These are phyloP conservation scores for Mortierella sp. DNA, from an alignment of 371 early-diverging fungal genomes.

Conservation along the genomic window DNA sequence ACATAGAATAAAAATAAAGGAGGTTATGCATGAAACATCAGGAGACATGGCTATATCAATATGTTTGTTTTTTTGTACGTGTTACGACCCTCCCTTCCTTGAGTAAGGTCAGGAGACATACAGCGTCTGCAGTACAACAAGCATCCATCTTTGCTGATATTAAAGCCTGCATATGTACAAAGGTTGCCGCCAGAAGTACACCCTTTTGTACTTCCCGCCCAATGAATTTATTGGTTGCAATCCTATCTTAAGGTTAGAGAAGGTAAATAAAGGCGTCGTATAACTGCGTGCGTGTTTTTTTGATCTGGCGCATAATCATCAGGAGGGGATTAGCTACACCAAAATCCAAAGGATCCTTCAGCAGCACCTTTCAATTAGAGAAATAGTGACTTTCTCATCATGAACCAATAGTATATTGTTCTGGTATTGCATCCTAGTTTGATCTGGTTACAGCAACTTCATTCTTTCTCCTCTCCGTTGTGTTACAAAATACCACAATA, in stretches of 20 bases:
- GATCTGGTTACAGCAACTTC: neutral
- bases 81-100: neutral
- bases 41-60: slow-evolving; percentile 6
- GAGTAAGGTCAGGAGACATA: no score
- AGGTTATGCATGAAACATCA: slow-evolving; percentile 20
- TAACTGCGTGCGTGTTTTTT: no score
- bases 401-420: neutral
- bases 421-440: neutral
- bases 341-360: no score
- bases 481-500: neutral
- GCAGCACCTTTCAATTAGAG: neutral
- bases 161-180: neutral
- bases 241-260: neutral
- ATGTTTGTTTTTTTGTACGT: neutral
- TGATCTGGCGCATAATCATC: neutral
- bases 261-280: neutral
- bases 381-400: neutral
- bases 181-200: neutral
- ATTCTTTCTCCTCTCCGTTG: neutral
- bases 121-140: no score
- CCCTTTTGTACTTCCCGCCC: neutral
- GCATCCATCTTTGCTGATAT: no score
- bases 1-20: slow-evolving; percentile 15
- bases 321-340: neutral
- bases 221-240: neutral